phyloP scores from a whole-genome alignment of 129 eudicot genomes.

The Saussurea involucrata region DNA sequence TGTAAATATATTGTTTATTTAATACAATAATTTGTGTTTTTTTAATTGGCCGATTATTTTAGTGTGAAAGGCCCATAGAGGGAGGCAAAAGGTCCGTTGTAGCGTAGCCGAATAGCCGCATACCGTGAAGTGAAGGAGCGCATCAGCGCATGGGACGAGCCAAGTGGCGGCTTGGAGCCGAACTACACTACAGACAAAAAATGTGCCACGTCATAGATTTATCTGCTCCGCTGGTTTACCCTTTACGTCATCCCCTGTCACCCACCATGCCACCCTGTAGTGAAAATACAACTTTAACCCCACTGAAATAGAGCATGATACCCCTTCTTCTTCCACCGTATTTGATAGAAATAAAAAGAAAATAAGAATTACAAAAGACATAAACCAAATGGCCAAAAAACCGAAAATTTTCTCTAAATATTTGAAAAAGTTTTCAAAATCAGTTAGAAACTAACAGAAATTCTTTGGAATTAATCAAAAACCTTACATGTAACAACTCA shows the following conservation, averaged over 20 bases:
- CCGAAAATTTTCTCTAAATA: too few species aligned
- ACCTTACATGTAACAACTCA: too few species aligned
- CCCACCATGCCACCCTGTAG: slow-evolving; percentile 14
- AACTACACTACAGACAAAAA: too few species aligned
- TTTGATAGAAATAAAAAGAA: too few species aligned
- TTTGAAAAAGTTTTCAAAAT: too few species aligned
- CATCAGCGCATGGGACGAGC: background rate
- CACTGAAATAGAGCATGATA: background rate
- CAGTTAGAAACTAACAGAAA: too few species aligned
- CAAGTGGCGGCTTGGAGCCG: slow-evolving; percentile 11
- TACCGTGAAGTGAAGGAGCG: slow-evolving; percentile 8
- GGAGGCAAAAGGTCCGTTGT: slow-evolving; percentile 40
- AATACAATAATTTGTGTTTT: background rate
- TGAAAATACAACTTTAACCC: background rate
- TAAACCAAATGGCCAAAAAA: too few species aligned
- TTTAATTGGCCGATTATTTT: background rate
- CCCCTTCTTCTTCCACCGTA: background rate
- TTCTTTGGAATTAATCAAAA: too few species aligned
- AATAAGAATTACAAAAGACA: too few species aligned
- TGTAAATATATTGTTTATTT: background rate
- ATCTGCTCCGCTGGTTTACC: slow-evolving; percentile 20
- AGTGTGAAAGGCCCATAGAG: slow-evolving; percentile 22
- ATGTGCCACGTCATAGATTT: slow-evolving; percentile 25
- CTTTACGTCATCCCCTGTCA: slow-evolving; percentile 3
- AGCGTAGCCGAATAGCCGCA: slow-evolving; percentile 22